Base-by-base conservation (phyloP, 2,329 filamentous ascomycete species). In the Coccinonectria pachysandricola region DNA sequence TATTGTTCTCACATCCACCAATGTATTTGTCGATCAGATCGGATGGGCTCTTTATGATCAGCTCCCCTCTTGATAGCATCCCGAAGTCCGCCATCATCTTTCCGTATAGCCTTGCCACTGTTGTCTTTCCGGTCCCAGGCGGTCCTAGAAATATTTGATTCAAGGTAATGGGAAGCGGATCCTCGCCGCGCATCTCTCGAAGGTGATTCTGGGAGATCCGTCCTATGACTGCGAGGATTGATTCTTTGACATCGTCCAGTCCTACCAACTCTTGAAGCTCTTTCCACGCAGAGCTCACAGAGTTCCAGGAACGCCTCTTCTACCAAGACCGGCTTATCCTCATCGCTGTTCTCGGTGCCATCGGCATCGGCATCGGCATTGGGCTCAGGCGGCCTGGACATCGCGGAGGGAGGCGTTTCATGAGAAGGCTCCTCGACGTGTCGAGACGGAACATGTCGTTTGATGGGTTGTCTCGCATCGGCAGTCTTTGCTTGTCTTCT, bases 81-180 rank as follows among this genome's bases (percentile, higher is more conserved):
- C 78, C 79, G 12, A 85, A 53, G 36, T 81, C 71, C 1, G 68
- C 71, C 4, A 85, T 54, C 5, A 85, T 76, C 19, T 62, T 57
- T 0, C 76, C 79, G 37, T 84, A 85, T 0, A 83, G 50, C 43
- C 78, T 81, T 0, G 77, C 80, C 0, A 85, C 75, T 0, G 75
- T 74, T 0, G 79, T 84, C 44, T 84, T 85, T 0, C 79, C 79
- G 0, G 79, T 85, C 0, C 80, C 79, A 0, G 80, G 79, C 5
- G 64, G 66, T 0, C 80, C 80, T 2, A 83, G 47, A 33, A 85
- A 82, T n/a, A 82, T 68, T 6, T 64, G 61, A 46, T 83, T 85
- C 0, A 83, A 57, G 0, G 64, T 70, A 31, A 70, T 68, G 28
- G 74, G 53, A 1, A 83, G 52, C 0, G 62, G 50, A 0, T 64